Evolutionary conservation across 2,329 filamentous ascomycete genomes (phyloP), one percentile per base, ranked within the genome.

Genomic region (Cordyceps militaris): DNA sequence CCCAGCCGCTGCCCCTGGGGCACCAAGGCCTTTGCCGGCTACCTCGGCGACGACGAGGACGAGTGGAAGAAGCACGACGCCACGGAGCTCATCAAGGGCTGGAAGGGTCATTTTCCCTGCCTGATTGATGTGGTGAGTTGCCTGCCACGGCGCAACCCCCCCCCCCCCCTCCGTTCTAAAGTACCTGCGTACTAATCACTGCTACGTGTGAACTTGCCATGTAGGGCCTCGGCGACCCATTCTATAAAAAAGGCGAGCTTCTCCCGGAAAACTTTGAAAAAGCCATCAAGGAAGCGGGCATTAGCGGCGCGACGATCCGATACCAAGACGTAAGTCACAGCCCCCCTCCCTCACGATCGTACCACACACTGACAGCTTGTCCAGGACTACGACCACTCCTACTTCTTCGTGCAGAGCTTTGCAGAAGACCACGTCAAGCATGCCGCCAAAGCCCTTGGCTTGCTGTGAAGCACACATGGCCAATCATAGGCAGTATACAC

Each of bases 401-500:
- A 99, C 77, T 99, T 85, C 75, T 97, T 96, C 74, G 95, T 99
- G 79, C 87, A 92, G 36, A 85, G 85, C 16, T 99, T 99, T 71
- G 83, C 87, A 44, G 87, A 89, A 67, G 92, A 97, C 66, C 94
- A 99, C 73, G 82, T 97, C 64, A 86, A 90, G 66, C 91, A 95
- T 75, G 91, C 91, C 60, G 93, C 92, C 63, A 96, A 94, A 79
- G 86, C 91, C 70, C 76, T 97, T 57, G 71, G 70, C 21, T 66
- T 58, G 23, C 42, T 74, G 46, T 69, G 63, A 60, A 36, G 16
- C 24, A 40, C 16, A 28, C 3, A 14, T n/a, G 16, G 1, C 11
- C 16, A 16, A 19, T 26, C 9, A 3, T 16, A 19, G n/a, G 24
- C 48, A 34, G 32, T 5, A 14, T 6, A 50, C 23, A 44, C 13